Base-by-base conservation (phyloP, 2,329 filamentous ascomycete genomes). In the Fusarium mangiferae region DNA sequence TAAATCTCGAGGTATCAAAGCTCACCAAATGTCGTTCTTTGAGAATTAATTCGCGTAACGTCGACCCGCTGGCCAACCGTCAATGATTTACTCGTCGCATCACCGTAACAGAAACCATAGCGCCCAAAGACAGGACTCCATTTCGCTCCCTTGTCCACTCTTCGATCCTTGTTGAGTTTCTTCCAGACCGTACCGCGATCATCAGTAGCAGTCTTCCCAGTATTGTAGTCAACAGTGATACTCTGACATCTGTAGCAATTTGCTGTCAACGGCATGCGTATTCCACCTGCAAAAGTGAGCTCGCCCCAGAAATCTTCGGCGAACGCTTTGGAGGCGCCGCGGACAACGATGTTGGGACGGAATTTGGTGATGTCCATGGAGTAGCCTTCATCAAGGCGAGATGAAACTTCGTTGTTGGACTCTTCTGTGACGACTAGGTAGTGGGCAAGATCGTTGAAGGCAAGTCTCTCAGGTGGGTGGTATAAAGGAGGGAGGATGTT, bases 391-490 rank as follows among this genome's bases (percentile, higher is more conserved):
- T 61, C 59, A 0, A 78, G 42, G 0, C 76, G 68, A 0, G 76
- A 74, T 3, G 74, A 68, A 17, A 75, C 68, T 20, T 78, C 42
- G 2, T 73, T 35, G 26, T 78, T 78, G 3, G 75, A 78, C 30
- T 78, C 76, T 39, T 78, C 76, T 4, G 76, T 78, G 12, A 78
- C 76, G 7, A 78, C 70, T 2, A 78, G 39, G 11, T 78, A 78
- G 15, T 78, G 76, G 1, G 74, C 76, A 8, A 78, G 46, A 14
- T 78, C 74, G 22, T 67, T 74, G 24, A 78, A 78, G 6, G 66
- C 64, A 1, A 78, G 64, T 0, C 68, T 44, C 9, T 78, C 76
- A 1, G 62, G 45, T 1, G 73, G 62, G 5, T 74, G 48, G 0
- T 63, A 58, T 0, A 75, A 38, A n/a, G 54, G 56, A 5, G 76